These are phyloP conservation scores for Phytophthora fragariaefolia DNA, from an alignment of 352 stramenopile genomes.

Conservation along the genomic window DNA sequence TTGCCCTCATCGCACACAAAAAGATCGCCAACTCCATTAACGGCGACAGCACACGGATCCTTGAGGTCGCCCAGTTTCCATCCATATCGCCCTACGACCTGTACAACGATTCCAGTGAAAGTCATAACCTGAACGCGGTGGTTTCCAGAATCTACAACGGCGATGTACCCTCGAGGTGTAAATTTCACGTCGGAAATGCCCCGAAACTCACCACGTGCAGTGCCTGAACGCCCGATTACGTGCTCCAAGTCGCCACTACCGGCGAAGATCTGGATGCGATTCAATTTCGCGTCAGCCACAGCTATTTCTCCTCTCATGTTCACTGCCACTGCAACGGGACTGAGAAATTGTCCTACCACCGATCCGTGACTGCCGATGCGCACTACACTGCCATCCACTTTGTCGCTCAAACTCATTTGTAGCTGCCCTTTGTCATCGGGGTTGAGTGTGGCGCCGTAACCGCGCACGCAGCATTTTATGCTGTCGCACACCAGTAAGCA, in stretches of 20 bases:
- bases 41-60: slow-evolving; percentile 44
- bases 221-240: slow-evolving; percentile 55
- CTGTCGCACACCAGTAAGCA: slow-evolving; percentile 59
- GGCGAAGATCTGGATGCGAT: slow-evolving; percentile 65
- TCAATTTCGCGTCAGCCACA: slow-evolving; percentile 61
- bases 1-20: slow-evolving; percentile 72
- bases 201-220: slow-evolving; percentile 54
- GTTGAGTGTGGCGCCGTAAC: slow-evolving; percentile 34
- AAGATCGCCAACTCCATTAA: slow-evolving; percentile 52
- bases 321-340: slow-evolving; percentile 58
- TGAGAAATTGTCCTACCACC: slow-evolving; percentile 52
- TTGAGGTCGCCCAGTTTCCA: slow-evolving; percentile 39
- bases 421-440: slow-evolving; percentile 22
- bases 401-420: slow-evolving; percentile 17
- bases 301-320: slow-evolving; percentile 61
- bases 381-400: slow-evolving; percentile 1
- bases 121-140: slow-evolving; percentile 68
- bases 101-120: slow-evolving; percentile 45
- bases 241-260: slow-evolving; percentile 51
- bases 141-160: slow-evolving; percentile 62
- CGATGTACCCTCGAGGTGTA: slow-evolving; percentile 52
- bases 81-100: slow-evolving; percentile 47
- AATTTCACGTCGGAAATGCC: slow-evolving; percentile 60
- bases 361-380: slow-evolving; percentile 47
- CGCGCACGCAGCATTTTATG: slow-evolving; percentile 41